Conservation (phyloP, 2,329 filamentous ascomycete genomes). For the Hortaea sp. region DNA sequence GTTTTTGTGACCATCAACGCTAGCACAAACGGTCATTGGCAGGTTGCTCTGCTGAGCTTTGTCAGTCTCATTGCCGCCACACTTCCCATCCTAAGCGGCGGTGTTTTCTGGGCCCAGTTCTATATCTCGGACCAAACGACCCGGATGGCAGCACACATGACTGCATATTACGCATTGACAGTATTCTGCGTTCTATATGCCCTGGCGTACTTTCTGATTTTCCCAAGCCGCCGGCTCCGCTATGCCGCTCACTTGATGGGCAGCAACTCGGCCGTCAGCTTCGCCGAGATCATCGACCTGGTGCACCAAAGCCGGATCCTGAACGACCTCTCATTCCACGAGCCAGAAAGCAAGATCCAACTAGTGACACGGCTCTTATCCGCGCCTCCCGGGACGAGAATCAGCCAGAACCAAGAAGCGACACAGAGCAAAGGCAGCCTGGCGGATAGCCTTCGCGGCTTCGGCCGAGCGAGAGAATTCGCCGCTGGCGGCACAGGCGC, state of each 20-base stretch:
- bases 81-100: constrained; percentile 58
- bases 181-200: constrained; percentile 64
- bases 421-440: constrained; percentile 18
- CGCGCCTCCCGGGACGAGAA: constrained; percentile 33
- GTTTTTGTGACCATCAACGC: constrained; percentile 51
- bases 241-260: constrained; percentile 49
- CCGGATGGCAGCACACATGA: constrained; percentile 61
- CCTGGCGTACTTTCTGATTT: constrained; percentile 53
- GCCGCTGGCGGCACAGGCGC: constrained; percentile 9
- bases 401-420: constrained; percentile 6
- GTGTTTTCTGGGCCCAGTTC: constrained; percentile 65
- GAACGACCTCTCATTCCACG: constrained; percentile 62
- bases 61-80: constrained; percentile 50
- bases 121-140: constrained; percentile 39
- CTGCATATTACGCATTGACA: constrained; percentile 62
- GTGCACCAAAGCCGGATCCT: constrained; percentile 63
- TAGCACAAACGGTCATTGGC: constrained; percentile 51
- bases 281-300: constrained; percentile 71
- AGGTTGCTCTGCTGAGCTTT: constrained; percentile 52
- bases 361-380: constrained; percentile 60
- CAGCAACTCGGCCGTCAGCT: constrained; percentile 59
- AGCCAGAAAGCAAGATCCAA: constrained; percentile 55
- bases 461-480: constrained; percentile 18
- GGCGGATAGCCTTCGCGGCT: constrained; percentile 24
- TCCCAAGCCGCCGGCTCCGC: constrained; percentile 57